phyloP scores from a whole-genome alignment of 441 rosid genomes.

The Adansonia madagascariensis region DNA sequence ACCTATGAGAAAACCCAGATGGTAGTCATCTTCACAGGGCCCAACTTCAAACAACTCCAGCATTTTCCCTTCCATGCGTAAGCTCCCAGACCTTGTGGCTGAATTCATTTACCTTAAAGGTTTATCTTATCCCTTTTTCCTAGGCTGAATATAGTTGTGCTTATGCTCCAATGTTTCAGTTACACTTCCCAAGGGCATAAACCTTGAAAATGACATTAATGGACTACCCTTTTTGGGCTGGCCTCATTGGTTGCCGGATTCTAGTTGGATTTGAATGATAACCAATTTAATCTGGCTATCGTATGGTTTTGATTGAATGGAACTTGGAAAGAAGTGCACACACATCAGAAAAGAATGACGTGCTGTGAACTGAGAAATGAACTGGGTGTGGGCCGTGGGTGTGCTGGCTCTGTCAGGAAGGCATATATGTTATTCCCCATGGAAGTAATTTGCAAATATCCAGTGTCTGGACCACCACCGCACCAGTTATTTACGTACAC shows the following conservation, averaged over 20 bases:
- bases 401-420: neutral
- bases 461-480: conserved; percentile 8
- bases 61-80: conserved; percentile 30
- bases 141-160: neutral
- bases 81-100: conserved; percentile 18
- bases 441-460: conserved; percentile 14
- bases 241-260: neutral
- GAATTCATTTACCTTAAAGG: neutral
- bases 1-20: conserved; percentile 55
- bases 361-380: neutral
- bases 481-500: conserved; percentile 15
- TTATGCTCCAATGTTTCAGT: neutral
- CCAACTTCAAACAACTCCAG: conserved; percentile 58
- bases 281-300: neutral
- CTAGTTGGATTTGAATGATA: conserved; percentile 1
- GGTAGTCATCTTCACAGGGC: conserved; percentile 48
- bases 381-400: neutral
- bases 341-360: neutral
- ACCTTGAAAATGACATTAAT: conserved; percentile 12
- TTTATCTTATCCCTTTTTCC: neutral
- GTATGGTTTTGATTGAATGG: conserved; percentile 17
- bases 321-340: neutral
- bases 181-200: conserved; percentile 1
- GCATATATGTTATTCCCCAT: neutral
- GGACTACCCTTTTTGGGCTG: neutral